phyloP scores from a whole-genome alignment of 2,329 filamentous ascomycete species.

The Pestalotiopsis sp. region DNA sequence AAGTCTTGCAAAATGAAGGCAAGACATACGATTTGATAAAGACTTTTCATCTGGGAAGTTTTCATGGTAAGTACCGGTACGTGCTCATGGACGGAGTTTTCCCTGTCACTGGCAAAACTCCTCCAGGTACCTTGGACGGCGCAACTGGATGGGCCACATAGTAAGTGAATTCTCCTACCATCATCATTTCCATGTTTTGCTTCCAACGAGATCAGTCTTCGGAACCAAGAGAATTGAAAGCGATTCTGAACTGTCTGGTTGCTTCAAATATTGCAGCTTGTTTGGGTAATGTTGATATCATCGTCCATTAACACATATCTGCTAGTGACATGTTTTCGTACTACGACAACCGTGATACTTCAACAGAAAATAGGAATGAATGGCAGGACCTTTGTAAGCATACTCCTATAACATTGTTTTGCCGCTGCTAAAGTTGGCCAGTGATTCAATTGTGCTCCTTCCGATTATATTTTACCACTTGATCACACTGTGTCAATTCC shows the following conservation, averaged over 20 bases:
- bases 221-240: no score
- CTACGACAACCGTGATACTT: background rate
- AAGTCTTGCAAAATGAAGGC: background rate
- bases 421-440: background rate
- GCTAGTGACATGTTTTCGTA: background rate
- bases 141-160: background rate
- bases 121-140: background rate
- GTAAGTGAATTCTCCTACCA: background rate
- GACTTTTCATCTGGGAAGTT: background rate
- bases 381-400: background rate
- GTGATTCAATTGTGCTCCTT: no score
- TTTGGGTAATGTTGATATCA: background rate
- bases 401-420: background rate
- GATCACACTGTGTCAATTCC: no score
- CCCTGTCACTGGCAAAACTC: background rate
- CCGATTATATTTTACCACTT: no score
- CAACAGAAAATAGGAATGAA: background rate
- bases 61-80: background rate
- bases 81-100: background rate
- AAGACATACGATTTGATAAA: background rate
- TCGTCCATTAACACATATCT: background rate
- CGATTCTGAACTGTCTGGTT: no score
- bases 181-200: background rate
- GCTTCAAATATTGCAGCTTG: no score
- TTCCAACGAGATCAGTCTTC: background rate